These are phyloP conservation scores for Vitis labrusca DNA, from an alignment of 164 flowering plant species.

Conservation along the genomic window DNA sequence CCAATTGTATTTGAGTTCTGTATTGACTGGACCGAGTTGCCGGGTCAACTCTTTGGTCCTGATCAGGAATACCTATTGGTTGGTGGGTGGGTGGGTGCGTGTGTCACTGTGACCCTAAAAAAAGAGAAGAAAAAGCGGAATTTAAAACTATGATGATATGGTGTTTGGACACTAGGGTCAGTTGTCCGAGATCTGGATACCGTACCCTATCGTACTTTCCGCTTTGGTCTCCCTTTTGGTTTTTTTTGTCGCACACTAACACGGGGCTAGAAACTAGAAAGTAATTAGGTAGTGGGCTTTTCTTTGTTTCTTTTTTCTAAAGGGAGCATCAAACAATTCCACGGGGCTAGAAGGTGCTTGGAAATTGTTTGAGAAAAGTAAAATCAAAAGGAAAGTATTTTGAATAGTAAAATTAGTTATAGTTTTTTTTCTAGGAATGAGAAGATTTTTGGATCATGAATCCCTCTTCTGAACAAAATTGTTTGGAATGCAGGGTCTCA, in stretches of 20 bases:
- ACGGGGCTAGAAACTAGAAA: too few relatives aligned
- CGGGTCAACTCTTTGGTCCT: slow-evolving; percentile 1
- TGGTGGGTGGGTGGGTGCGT: too few relatives aligned
- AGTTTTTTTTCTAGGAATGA: too few relatives aligned
- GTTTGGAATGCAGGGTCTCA: slow-evolving; percentile 54
- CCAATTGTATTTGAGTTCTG: too few relatives aligned
- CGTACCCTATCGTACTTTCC: neutral
- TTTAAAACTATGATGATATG: too few relatives aligned
- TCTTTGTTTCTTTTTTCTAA: neutral
- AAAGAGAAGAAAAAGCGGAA: too few relatives aligned
- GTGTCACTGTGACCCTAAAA: too few relatives aligned
- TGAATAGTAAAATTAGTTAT: too few relatives aligned
- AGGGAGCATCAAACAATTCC: slow-evolving; percentile 1
- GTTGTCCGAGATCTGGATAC: too few relatives aligned
- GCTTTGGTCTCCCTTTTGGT: neutral
- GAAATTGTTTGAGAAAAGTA: neutral
- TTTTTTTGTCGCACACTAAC: neutral
- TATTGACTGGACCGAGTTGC: slow-evolving; percentile 1
- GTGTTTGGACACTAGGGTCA: too few relatives aligned
- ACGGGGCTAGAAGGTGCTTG: neutral
- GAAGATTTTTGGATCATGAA: neutral
- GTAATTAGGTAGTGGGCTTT: too few relatives aligned
- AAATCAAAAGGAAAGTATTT: neutral
- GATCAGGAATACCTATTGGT: too few relatives aligned
- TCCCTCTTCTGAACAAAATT: neutral